These are phyloP conservation scores for Aspergillus brunneoviolaceus DNA, from an alignment of 2,329 filamentous ascomycete genomes.

Conservation along the genomic window DNA sequence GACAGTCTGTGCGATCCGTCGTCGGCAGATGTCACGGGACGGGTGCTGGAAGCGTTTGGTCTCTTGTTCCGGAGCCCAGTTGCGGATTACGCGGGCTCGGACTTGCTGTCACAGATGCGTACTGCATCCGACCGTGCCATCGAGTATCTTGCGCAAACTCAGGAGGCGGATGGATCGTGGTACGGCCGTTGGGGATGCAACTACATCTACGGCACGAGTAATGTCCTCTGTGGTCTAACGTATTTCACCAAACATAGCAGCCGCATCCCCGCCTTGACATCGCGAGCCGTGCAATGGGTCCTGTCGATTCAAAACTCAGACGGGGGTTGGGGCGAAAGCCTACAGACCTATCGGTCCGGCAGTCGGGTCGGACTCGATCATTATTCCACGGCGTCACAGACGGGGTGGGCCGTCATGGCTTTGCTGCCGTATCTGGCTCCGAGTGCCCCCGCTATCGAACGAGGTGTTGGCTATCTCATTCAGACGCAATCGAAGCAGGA, in stretches of 20 bases:
- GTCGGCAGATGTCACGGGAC: constrained; percentile 35
- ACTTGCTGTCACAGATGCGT: neutral
- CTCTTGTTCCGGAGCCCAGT: neutral
- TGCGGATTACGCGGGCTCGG: neutral
- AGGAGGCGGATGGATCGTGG: constrained; percentile 30
- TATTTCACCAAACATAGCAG: neutral
- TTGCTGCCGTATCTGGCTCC: constrained; percentile 17
- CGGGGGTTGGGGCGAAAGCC: constrained; percentile 33
- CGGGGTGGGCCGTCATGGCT: constrained; percentile 32
- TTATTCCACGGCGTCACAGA: constrained; percentile 32
- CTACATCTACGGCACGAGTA: constrained; percentile 36
- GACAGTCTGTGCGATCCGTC: constrained; percentile 35
- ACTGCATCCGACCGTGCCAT: neutral
- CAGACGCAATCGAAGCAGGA: constrained; percentile 8
- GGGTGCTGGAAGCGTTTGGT: constrained; percentile 31
- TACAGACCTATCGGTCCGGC: constrained; percentile 20
- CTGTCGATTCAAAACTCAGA: constrained; percentile 27
- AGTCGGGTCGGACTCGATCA: constrained; percentile 12
- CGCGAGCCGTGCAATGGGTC: constrained; percentile 22
- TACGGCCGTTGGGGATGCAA: constrained; percentile 36
- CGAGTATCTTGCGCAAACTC: constrained; percentile 2
- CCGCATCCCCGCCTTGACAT: neutral
- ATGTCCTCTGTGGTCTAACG: constrained; percentile 29
- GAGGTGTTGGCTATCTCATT: constrained; percentile 19
- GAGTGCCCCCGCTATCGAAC: constrained; percentile 9